Evolutionary conservation across 1,284 basidiomycete species (phyloP).

Genomic region (Pascua guehoae): DNA sequence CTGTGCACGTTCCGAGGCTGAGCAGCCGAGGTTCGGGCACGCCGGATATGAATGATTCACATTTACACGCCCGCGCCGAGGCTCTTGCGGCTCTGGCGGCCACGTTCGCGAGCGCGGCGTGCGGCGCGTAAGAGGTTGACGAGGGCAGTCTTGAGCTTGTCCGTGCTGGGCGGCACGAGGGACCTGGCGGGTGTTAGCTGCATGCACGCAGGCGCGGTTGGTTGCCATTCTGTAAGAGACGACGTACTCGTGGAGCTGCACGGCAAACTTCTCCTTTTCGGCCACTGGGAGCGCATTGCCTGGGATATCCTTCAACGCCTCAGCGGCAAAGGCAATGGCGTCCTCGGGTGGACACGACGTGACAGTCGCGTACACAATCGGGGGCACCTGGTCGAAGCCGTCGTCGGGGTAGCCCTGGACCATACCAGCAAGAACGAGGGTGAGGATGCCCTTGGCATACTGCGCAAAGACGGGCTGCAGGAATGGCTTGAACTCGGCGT

Average conservation of each 20-base stretch:
- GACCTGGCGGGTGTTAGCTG: no score
- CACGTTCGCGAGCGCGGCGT: constrained; percentile 36
- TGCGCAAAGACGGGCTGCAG: constrained; percentile 65
- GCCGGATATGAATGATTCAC: no score
- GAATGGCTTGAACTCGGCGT: constrained; percentile 51
- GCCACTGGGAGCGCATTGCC: constrained; percentile 60
- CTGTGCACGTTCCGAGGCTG: no score
- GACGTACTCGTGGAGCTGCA: constrained; percentile 67
- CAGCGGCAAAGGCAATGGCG: constrained; percentile 67
- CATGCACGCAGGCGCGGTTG: no score
- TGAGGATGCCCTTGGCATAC: constrained; percentile 70
- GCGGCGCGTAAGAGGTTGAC: constrained; percentile 37
- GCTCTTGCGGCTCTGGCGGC: constrained; percentile 19
- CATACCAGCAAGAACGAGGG: constrained; percentile 69
- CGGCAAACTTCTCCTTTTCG: constrained; percentile 71
- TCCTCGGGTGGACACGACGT: constrained; percentile 62
- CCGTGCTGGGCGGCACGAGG: constrained; percentile 2
- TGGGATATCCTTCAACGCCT: constrained; percentile 69
- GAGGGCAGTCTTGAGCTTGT: constrained; percentile 32
- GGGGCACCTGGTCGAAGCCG: constrained; percentile 66
- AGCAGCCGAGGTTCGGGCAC: no score
- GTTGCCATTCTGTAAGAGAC: no score
- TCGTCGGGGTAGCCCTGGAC: constrained; percentile 88
- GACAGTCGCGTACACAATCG: constrained; percentile 70
- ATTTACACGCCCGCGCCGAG: constrained; percentile 7